A percentile compares a stretch with the other conserved stretches of the same genome.
Conservation (phyloP, 2,329 filamentous ascomycete genomes). For the Colletotrichum tabaci region DNA sequence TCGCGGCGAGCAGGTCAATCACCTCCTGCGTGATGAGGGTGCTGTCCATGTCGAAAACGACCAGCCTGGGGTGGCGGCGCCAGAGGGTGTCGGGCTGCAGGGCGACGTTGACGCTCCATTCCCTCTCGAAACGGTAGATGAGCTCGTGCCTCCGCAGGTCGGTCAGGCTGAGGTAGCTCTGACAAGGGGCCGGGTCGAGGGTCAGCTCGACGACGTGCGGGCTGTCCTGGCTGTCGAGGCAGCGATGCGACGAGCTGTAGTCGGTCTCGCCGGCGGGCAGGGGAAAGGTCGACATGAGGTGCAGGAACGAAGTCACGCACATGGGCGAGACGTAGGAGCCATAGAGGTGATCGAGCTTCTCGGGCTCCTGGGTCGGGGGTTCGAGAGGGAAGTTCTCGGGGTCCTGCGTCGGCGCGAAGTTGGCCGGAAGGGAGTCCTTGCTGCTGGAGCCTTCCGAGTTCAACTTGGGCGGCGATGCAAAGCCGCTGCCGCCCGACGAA, state of each 20-base stretch:
- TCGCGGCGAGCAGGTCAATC: constrained; percentile 93
- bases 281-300: constrained; percentile 76
- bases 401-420: constrained; percentile 73
- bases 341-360: constrained; percentile 76
- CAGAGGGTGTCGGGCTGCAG: constrained; percentile 82
- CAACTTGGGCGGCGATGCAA: constrained; percentile 52
- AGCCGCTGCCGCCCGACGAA: constrained; percentile 45
- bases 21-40: constrained; percentile 98
- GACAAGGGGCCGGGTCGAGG: constrained; percentile 72
- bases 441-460: constrained; percentile 54
- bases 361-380: constrained; percentile 68
- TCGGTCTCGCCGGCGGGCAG: constrained; percentile 66
- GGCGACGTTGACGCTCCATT: constrained; percentile 90
- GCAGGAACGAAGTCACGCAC: constrained; percentile 76
- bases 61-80: constrained; percentile 85
- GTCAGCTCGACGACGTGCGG: constrained; percentile 78
- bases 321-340: constrained; percentile 76
- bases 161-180: constrained; percentile 75
- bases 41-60: constrained; percentile 99
- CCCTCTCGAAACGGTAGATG: constrained; percentile 86
- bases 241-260: constrained; percentile 74
- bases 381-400: constrained; percentile 73
- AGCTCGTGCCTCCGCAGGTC: constrained; percentile 86
- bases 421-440: constrained; percentile 61
- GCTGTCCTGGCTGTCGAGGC: constrained; percentile 72